Evolutionary conservation across 495 filamentous ascomycete genomes (phyloP).

Genomic region (Aspergillus indologenus): DNA sequence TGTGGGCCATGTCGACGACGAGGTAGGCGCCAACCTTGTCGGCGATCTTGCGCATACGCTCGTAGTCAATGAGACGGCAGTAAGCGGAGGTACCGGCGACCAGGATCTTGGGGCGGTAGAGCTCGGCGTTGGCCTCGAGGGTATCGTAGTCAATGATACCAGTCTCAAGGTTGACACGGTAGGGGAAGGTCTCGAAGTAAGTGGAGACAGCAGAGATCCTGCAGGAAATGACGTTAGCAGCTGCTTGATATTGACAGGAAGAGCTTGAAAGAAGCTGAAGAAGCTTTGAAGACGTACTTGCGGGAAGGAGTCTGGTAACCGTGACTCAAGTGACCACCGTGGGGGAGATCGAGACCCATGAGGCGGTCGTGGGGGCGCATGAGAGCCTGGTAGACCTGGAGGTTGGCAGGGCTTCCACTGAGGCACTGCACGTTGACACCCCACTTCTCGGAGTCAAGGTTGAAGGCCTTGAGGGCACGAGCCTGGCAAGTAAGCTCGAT

Average conservation of each 20-base stretch:
- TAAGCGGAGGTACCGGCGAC: slow-evolving; percentile 98
- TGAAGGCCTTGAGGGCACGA: slow-evolving; percentile 90
- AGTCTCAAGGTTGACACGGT: slow-evolving; percentile 85
- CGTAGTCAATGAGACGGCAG: slow-evolving; percentile 97
- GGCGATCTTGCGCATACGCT: slow-evolving; percentile 92
- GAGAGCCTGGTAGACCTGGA: slow-evolving; percentile 98
- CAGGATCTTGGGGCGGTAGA: slow-evolving; percentile 94
- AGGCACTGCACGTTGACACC: slow-evolving; percentile 98
- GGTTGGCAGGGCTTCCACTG: slow-evolving; percentile 84
- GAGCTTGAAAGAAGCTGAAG: too few species aligned
- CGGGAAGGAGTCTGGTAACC: slow-evolving; percentile 91
- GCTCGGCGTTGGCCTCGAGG: slow-evolving; percentile 84
- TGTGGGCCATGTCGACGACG: slow-evolving; percentile 97
- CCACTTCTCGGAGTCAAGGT: slow-evolving; percentile 83
- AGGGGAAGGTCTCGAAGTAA: slow-evolving; percentile 94
- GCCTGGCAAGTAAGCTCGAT: slow-evolving; percentile 95
- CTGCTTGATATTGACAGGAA: slow-evolving; percentile 4
- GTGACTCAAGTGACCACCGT: slow-evolving; percentile 97
- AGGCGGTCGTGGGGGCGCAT: slow-evolving; percentile 95
- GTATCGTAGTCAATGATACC: slow-evolving; percentile 97
- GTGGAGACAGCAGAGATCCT: slow-evolving; percentile 91
- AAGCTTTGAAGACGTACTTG: slow-evolving; percentile 59
- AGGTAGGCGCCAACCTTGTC: slow-evolving; percentile 94
- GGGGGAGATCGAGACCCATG: slow-evolving; percentile 96
- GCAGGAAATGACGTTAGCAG: slow-evolving; percentile 13